Evolutionary conservation across 176 grass and related monocot genomes (phyloP).

Genomic region (Carex myosuroides): DNA sequence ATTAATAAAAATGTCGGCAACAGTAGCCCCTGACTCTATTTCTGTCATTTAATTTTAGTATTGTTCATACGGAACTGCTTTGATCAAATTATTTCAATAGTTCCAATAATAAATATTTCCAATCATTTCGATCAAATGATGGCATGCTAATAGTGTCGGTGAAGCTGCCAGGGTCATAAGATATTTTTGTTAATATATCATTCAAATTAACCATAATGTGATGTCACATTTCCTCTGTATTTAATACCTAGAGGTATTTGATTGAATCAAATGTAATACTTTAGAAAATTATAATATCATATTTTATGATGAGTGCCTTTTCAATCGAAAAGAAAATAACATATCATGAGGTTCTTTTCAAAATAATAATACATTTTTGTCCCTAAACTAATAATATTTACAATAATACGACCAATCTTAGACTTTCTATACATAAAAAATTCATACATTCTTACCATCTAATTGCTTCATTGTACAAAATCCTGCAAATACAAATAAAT

Average conservation of each 20-base stretch:
- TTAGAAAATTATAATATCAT: not conserved
- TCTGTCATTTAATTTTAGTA: too few species aligned
- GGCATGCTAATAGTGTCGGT: too few species aligned
- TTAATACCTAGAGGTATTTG: not conserved
- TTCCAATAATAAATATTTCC: too few species aligned
- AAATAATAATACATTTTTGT: too few species aligned
- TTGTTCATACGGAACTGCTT: too few species aligned
- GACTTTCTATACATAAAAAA: not conserved
- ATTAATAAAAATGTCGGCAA: too few species aligned
- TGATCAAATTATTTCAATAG: too few species aligned
- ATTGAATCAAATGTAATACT: not conserved
- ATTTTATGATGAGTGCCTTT: not conserved
- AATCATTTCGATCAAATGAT: too few species aligned
- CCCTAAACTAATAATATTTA: not conserved
- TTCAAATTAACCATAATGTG: not conserved
- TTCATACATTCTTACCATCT: not conserved
- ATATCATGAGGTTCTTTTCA: too few species aligned
- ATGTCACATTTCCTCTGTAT: not conserved
- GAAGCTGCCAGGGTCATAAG: too few species aligned
- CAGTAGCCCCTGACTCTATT: too few species aligned
- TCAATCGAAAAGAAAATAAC: not conserved
- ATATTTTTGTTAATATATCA: not conserved
- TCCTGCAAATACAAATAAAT: not conserved
- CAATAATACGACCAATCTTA: not conserved
- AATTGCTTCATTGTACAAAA: not conserved